These are phyloP conservation scores for Fusarium ambrosium DNA, from an alignment of 2,329 filamentous ascomycete species.

Conservation along the genomic window DNA sequence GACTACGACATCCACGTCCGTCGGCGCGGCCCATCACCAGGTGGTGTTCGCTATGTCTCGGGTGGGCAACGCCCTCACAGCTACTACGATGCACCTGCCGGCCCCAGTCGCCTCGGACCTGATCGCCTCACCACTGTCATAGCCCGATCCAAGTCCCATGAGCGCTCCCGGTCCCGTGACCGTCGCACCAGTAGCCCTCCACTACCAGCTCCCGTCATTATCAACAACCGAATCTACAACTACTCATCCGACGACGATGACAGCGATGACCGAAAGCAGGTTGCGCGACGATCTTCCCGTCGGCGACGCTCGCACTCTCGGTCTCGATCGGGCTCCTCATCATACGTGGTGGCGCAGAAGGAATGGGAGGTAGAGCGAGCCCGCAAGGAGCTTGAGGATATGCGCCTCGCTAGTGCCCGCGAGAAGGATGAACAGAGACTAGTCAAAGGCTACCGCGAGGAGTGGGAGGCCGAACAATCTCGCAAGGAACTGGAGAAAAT, in stretches of 20 bases:
- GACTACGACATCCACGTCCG: slow-evolving; percentile 67
- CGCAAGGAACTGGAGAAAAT: slow-evolving; percentile 62
- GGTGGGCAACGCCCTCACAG: slow-evolving; percentile 54
- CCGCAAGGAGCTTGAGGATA: slow-evolving; percentile 59
- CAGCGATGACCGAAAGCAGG: slow-evolving; percentile 48
- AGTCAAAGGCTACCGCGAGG: slow-evolving; percentile 45
- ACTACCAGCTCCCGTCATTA: slow-evolving; percentile 62
- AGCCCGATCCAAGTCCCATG: slow-evolving; percentile 55
- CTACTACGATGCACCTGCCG: slow-evolving; percentile 58
- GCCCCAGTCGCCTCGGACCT: slow-evolving; percentile 58
- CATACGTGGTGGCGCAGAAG: slow-evolving; percentile 60
- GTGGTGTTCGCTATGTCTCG: slow-evolving; percentile 62
- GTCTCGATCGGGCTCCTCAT: slow-evolving; percentile 53
- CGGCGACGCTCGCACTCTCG: slow-evolving; percentile 49
- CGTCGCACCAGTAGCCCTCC: slow-evolving; percentile 60
- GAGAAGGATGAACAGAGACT: slow-evolving; percentile 52
- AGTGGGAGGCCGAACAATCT: slow-evolving; percentile 48
- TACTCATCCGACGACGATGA: slow-evolving; percentile 59
- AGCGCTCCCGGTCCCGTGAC: slow-evolving; percentile 63
- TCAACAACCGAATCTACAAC: slow-evolving; percentile 69
- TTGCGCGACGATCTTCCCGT: slow-evolving; percentile 44
- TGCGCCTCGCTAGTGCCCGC: slow-evolving; percentile 57
- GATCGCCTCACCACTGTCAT: slow-evolving; percentile 62
- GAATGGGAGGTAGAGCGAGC: slow-evolving; percentile 57
- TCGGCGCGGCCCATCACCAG: slow-evolving; percentile 57